phyloP scores from a whole-genome alignment of 805 yeast genomes.

The Yarrowia keelungensis region DNA sequence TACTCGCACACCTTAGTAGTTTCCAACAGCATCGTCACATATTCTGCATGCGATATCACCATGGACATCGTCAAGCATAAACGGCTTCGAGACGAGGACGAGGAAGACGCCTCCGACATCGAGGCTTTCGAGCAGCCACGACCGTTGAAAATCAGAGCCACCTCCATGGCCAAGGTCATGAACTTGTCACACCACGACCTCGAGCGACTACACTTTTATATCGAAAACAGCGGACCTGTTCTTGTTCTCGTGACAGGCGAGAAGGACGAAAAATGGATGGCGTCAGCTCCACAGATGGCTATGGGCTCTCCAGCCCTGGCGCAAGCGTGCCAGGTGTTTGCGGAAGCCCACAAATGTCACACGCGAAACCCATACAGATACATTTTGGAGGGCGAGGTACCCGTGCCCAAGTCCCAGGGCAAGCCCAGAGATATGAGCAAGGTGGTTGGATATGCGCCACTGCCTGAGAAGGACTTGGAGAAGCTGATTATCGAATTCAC shows the following conservation, averaged over 20 bases:
- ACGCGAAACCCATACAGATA: background rate
- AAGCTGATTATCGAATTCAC: background rate
- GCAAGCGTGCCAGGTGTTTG: background rate
- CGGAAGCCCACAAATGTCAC: background rate
- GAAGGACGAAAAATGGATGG: conserved; percentile 1
- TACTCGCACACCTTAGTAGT: background rate
- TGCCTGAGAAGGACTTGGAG: background rate
- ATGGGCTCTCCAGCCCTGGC: background rate
- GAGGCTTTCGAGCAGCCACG: background rate
- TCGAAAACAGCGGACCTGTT: background rate
- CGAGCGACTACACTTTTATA: background rate
- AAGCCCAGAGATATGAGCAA: background rate
- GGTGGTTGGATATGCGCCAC: background rate
- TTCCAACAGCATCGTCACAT: too few relatives aligned
- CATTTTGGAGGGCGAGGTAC: conserved; percentile 1
- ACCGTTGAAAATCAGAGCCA: background rate
- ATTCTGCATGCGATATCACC: background rate
- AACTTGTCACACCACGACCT: background rate
- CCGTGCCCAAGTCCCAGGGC: background rate
- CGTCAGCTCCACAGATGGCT: background rate
- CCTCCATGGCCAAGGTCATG: conserved; percentile 20
- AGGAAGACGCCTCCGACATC: background rate
- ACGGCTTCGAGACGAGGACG: conserved; percentile 4
- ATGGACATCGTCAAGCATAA: background rate
- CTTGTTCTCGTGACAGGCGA: background rate